A percentile compares a stretch with the other conserved stretches of the same genome.
These are phyloP conservation scores for Cyclocybe aegerita DNA, from an alignment of 768 basidiomycete genomes.

Conservation along the genomic window DNA sequence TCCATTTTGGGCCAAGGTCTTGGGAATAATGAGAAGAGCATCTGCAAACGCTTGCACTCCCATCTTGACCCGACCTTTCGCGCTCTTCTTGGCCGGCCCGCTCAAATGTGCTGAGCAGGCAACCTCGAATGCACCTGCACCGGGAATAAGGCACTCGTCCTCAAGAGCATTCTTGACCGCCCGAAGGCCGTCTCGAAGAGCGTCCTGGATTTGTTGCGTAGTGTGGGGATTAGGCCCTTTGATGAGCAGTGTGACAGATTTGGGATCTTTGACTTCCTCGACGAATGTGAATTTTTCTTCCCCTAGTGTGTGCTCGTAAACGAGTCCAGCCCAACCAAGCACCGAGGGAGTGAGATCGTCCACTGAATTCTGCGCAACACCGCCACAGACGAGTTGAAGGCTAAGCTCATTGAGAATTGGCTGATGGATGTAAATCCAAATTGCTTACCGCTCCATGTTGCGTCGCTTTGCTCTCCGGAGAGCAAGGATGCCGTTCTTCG, in stretches of 20 bases:
- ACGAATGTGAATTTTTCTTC: conserved; percentile 99
- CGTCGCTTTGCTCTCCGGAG: conserved; percentile 94
- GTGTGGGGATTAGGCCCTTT: conserved; percentile 98
- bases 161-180: conserved; percentile 97
- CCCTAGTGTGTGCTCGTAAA: conserved; percentile 98
- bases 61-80: conserved; percentile 95
- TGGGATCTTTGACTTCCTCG: conserved; percentile 94
- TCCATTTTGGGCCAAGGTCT: conserved; percentile 93
- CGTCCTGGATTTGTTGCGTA: conserved; percentile 95
- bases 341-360: conserved; percentile 91
- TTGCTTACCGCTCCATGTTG: conserved; percentile 92
- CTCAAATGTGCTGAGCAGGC: conserved; percentile 85
- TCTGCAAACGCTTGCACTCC: conserved; percentile 98
- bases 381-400: conserved; percentile 91
- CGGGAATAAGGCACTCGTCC: conserved; percentile 85
- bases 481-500: conserved; percentile 95
- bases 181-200: conserved; percentile 94
- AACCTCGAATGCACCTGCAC: conserved; percentile 98
- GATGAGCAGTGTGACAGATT: conserved; percentile 93
- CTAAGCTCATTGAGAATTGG: conserved; percentile 35
- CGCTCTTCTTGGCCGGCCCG: conserved; percentile 75
- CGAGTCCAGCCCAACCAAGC: conserved; percentile 96
- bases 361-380: conserved; percentile 95
- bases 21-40: conserved; percentile 90
- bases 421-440: conserved; percentile 3